Evolutionary conservation across 2,329 filamentous ascomycete genomes (phyloP), one percentile per base, ranked within the genome.

Genomic region (Aspergillus pseudoglaucus): DNA sequence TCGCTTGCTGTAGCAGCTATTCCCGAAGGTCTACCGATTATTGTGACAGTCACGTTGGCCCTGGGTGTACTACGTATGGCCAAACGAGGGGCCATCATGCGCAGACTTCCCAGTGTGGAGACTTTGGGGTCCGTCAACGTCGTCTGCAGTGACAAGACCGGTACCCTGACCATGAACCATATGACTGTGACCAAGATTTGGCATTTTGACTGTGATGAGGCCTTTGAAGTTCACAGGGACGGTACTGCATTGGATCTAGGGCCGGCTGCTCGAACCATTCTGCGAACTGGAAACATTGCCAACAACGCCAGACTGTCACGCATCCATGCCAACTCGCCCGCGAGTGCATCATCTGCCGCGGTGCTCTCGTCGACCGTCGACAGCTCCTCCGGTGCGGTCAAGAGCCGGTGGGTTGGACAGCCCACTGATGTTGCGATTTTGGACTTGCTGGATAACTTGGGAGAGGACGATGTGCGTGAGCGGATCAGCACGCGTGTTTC

Each of bases 141-240:
- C n/a, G 89, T 98, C 6, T 98, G 94, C 73, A 96, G 90, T 57
- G 93, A 98, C 75, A 98, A 98, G 73, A 98, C 93, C 39, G 89
- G 91, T 27, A 98, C 93, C 1, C 74, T 98, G 51, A 98, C 93
- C 0, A 90, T 90, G 64, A 98, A 97, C 64, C 93, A 98, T 65
- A 97, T 98, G 93, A 95, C 93, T 1, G 90, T 90, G 0, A 90
- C 90, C 14, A 95, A 93, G 63, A 84, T 98, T 75, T 98, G 93
- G 93, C 88, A 91, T 65, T 95, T 95, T 66, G 88, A 90, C 54
- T 79, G 80, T 39, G 56, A 69, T 5, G 65, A 72, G 47, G 78
- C 81, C 6, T 74, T 82, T 32, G 78, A 83, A 45, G 74, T 84
- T 8, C 74, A 75, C 47, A 75, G 74, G 53, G 78, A 81, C 33